Evolutionary conservation across 176 grass and related monocot species (phyloP).

Genomic region (Carex scoparia): DNA sequence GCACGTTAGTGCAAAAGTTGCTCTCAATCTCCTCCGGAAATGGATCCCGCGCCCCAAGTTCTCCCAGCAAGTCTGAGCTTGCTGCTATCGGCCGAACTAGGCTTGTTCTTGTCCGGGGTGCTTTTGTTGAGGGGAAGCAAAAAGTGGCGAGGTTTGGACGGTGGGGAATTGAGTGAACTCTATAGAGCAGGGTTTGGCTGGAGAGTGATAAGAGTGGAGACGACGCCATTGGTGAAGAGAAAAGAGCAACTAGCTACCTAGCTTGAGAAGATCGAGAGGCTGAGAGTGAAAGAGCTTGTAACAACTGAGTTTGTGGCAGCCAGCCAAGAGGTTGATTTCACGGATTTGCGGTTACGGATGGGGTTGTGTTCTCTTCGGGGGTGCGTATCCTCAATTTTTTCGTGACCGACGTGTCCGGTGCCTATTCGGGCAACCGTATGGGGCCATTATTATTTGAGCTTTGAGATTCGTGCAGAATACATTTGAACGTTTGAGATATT

Average conservation of each 20-base stretch:
- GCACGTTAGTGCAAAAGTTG: conserved; percentile 66
- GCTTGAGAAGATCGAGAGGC: not conserved
- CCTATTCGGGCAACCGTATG: too few relatives aligned
- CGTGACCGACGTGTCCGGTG: too few relatives aligned
- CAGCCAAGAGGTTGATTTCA: not conserved
- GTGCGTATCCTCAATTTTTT: too few relatives aligned
- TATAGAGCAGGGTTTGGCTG: not conserved
- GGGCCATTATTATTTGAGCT: too few relatives aligned
- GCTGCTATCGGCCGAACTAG: conserved; percentile 22
- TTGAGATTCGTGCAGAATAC: too few relatives aligned
- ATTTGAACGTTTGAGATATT: too few relatives aligned
- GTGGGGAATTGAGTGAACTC: not conserved
- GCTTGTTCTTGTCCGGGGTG: not conserved
- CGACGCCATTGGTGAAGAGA: conserved; percentile 12
- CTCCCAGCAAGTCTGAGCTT: conserved; percentile 54
- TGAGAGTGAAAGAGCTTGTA: not conserved
- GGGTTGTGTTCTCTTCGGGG: too few relatives aligned
- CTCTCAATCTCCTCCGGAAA: conserved; percentile 83
- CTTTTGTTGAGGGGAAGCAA: not conserved
- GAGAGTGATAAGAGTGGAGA: conserved; percentile 7
- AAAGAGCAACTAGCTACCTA: not conserved
- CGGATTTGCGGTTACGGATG: not conserved
- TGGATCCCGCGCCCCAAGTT: conserved; percentile 61
- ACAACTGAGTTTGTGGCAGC: not conserved
- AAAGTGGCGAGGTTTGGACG: not conserved